phyloP scores from a whole-genome alignment of 352 stramenopile genomes.

The Globisporangium emineosum region DNA sequence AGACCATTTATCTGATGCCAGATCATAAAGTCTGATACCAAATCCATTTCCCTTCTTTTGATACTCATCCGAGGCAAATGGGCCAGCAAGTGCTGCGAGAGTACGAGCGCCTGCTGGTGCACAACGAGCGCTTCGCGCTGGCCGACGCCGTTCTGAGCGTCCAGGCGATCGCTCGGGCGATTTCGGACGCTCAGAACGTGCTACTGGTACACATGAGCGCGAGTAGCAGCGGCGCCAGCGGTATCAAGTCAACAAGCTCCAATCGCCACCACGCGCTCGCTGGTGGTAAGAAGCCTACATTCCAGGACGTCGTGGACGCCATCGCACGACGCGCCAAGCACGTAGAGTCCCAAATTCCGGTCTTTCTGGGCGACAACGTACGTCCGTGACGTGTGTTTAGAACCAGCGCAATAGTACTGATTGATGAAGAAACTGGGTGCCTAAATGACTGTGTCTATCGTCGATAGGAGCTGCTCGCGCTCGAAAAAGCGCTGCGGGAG shows the following conservation, averaged over 20 bases:
- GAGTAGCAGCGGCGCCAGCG: background rate
- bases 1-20: too few relatives aligned
- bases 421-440: background rate
- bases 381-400: background rate
- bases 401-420: background rate
- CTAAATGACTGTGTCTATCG: background rate
- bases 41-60: too few relatives aligned
- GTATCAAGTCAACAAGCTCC: background rate
- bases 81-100: conserved; percentile 19
- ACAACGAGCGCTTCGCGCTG: conserved; percentile 35
- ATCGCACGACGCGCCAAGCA: conserved; percentile 7
- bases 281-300: conserved; percentile 2
- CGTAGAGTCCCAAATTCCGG: conserved; percentile 8
- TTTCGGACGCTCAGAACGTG: conserved; percentile 1
- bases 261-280: background rate
- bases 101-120: conserved; percentile 49
- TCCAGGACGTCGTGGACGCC: conserved; percentile 10
- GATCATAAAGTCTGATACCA: too few relatives aligned
- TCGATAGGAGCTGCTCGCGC: conserved; percentile 18
- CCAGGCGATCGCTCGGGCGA: background rate
- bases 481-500: conserved; percentile 16
- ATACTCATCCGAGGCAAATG: background rate
- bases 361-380: conserved; percentile 26
- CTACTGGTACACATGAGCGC: background rate
- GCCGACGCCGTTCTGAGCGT: conserved; percentile 20